Evolutionary conservation across 768 basidiomycete genomes (phyloP).

Genomic region (Boletales sp.): DNA sequence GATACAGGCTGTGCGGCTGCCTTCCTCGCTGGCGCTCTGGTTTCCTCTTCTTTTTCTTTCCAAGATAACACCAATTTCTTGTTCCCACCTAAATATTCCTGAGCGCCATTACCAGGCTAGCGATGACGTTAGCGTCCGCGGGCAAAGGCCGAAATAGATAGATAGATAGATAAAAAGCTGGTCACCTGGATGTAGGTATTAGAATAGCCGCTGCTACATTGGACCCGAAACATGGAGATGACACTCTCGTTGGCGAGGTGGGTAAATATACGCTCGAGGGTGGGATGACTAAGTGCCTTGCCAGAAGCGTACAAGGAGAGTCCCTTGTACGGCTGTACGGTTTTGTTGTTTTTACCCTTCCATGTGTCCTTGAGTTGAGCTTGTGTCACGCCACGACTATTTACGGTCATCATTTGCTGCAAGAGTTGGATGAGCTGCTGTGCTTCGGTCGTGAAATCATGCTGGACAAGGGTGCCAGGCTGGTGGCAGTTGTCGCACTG

Average conservation of each 20-base stretch:
- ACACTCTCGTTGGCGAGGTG: slow-evolving; percentile 49
- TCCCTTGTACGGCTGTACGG: slow-evolving; percentile 43
- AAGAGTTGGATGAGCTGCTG: slow-evolving; percentile 57
- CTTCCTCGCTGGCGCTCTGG: slow-evolving; percentile 10
- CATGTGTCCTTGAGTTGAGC: slow-evolving; percentile 59
- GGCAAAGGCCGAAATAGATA: not conserved
- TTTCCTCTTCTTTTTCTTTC: slow-evolving; percentile 20
- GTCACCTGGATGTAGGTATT: slow-evolving; percentile 51
- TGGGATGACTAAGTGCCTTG: slow-evolving; percentile 43
- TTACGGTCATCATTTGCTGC: slow-evolving; percentile 37
- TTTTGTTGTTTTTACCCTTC: slow-evolving; percentile 53
- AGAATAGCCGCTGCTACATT: slow-evolving; percentile 48
- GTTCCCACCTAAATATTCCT: slow-evolving; percentile 17
- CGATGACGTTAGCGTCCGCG: not conserved
- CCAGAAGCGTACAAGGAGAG: slow-evolving; percentile 55
- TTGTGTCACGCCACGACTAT: slow-evolving; percentile 54
- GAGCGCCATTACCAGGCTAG: slow-evolving; percentile 19
- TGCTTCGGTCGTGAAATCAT: slow-evolving; percentile 64
- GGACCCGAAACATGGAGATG: slow-evolving; percentile 44
- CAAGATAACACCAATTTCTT: slow-evolving; percentile 23
- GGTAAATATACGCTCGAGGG: slow-evolving; percentile 65
- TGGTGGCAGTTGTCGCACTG: slow-evolving; percentile 84
- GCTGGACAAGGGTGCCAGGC: slow-evolving; percentile 38
- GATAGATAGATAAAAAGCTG: not conserved
- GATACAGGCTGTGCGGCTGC: slow-evolving; percentile 1